These are phyloP conservation scores for Fraxinus sp. DNA, from an alignment of 305 asterid genomes.

Conservation along the genomic window DNA sequence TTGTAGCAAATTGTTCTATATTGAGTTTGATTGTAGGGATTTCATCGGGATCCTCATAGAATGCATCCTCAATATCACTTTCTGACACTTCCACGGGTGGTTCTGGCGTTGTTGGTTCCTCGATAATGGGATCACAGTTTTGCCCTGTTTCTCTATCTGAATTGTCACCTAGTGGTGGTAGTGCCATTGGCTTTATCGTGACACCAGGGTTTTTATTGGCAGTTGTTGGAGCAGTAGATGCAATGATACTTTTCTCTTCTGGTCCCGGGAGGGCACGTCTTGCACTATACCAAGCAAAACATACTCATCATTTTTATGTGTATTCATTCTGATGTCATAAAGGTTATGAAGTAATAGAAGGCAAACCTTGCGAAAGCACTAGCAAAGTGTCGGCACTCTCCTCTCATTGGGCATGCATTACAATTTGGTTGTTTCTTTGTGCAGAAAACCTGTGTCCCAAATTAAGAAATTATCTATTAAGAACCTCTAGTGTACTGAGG, in stretches of 20 bases:
- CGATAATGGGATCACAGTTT: slow-evolving; percentile 64
- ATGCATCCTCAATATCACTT: slow-evolving; percentile 82
- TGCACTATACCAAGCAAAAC: slow-evolving; percentile 51
- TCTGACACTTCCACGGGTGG: slow-evolving; percentile 42
- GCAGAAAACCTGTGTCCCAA: slow-evolving; percentile 76
- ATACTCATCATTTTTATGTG: slow-evolving; percentile 4
- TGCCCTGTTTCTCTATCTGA: slow-evolving; percentile 26
- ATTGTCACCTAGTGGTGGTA: slow-evolving; percentile 45
- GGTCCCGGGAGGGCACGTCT: slow-evolving; percentile 84
- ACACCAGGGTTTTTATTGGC: slow-evolving; percentile 31
- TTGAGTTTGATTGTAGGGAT: slow-evolving; percentile 78
- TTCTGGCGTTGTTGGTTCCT: slow-evolving; percentile 84
- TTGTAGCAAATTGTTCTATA: slow-evolving; percentile 60
- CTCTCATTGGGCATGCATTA: slow-evolving; percentile 94
- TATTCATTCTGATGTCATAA: slow-evolving; percentile 2
- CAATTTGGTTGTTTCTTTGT: slow-evolving; percentile 95
- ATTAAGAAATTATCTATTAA: slow-evolving; percentile 10
- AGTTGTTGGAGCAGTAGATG: slow-evolving; percentile 40
- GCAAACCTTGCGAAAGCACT: slow-evolving; percentile 90
- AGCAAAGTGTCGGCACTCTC: slow-evolving; percentile 94
- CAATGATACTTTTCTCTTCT: slow-evolving; percentile 53
- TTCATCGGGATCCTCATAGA: slow-evolving; percentile 78
- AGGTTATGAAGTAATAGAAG: slow-evolving; percentile 19
- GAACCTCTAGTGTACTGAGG: slow-evolving; percentile 11
- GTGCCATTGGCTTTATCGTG: slow-evolving; percentile 37